These are phyloP conservation scores for Lactifluus pinguis DNA, from an alignment of 768 basidiomycete species.

Conservation along the genomic window DNA sequence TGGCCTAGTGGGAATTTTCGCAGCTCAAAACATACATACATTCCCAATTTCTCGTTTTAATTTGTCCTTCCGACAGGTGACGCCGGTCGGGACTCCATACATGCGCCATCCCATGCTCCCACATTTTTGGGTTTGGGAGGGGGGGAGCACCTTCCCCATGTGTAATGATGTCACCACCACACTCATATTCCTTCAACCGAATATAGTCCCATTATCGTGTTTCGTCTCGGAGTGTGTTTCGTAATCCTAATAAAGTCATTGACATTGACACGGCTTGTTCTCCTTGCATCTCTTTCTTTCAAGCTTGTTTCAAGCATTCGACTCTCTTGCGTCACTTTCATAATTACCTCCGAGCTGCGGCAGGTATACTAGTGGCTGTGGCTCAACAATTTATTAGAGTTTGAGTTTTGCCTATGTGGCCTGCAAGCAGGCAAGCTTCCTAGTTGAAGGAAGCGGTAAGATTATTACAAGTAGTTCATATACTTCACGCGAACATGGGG, in stretches of 20 bases:
- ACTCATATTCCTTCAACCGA: neutral
- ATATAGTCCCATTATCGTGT: neutral
- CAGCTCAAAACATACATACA: conserved; percentile 11
- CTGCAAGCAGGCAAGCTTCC: neutral
- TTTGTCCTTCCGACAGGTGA: conserved; percentile 8
- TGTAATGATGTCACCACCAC: conserved; percentile 14
- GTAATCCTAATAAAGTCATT: neutral
- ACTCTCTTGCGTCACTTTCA: neutral
- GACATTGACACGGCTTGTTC: neutral
- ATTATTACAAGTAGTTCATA: conserved; percentile 4
- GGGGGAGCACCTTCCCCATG: conserved; percentile 7
- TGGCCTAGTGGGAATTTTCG: conserved; percentile 15
- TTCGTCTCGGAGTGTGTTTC: neutral
- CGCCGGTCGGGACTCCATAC: conserved; percentile 1
- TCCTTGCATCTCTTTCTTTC: neutral
- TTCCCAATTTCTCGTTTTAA: conserved; percentile 6
- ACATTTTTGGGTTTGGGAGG: neutral
- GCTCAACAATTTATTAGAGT: neutral
- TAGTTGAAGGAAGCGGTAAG: neutral
- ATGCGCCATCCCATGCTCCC: neutral
- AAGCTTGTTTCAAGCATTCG: neutral
- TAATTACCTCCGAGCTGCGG: neutral
- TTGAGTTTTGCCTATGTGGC: neutral
- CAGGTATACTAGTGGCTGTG: conserved; percentile 3
- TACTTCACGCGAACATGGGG: conserved; percentile 7